A percentile compares a stretch with the other conserved stretches of the same genome.
These are phyloP conservation scores for Cicer cuneatum DNA, from an alignment of 306 rosid species.

Conservation along the genomic window DNA sequence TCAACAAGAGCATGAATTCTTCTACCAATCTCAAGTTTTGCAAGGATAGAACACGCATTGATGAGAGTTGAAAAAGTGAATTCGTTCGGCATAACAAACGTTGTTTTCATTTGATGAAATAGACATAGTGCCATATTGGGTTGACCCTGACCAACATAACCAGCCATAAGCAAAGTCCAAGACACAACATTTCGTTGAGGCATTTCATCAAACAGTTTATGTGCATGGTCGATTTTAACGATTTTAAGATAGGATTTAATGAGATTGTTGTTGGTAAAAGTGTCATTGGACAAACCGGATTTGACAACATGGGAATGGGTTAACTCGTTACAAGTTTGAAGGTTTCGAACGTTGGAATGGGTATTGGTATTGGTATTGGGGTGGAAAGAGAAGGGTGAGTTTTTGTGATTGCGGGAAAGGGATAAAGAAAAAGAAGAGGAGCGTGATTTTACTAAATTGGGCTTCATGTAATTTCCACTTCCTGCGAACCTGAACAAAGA, in stretches of 20 bases:
- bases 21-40: slow-evolving; percentile 56
- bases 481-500: no score
- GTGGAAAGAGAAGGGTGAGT: slow-evolving; percentile 49
- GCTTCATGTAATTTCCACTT: slow-evolving; percentile 37
- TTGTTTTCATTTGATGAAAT: slow-evolving; percentile 56
- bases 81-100: slow-evolving; percentile 63
- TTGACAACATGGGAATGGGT: slow-evolving; percentile 58
- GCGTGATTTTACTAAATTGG: slow-evolving; percentile 30
- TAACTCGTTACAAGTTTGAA: slow-evolving; percentile 54
- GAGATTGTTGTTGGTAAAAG: slow-evolving; percentile 64
- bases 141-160: slow-evolving; percentile 51
- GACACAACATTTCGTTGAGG: slow-evolving; percentile 69
- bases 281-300: slow-evolving; percentile 56
- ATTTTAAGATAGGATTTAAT: slow-evolving; percentile 62
- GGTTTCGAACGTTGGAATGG: slow-evolving; percentile 52
- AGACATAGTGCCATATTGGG: slow-evolving; percentile 57
- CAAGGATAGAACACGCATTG: slow-evolving; percentile 73
- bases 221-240: slow-evolving; percentile 55
- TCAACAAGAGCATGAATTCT: slow-evolving; percentile 61
- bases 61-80: slow-evolving; percentile 71
- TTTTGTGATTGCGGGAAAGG: slow-evolving; percentile 51
- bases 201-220: slow-evolving; percentile 69
- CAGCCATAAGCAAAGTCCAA: slow-evolving; percentile 81
- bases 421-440: slow-evolving; percentile 37
- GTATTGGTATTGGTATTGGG: slow-evolving; percentile 47